phyloP scores from a whole-genome alignment of 345 rosid species.

The Trapa bicornis region DNA sequence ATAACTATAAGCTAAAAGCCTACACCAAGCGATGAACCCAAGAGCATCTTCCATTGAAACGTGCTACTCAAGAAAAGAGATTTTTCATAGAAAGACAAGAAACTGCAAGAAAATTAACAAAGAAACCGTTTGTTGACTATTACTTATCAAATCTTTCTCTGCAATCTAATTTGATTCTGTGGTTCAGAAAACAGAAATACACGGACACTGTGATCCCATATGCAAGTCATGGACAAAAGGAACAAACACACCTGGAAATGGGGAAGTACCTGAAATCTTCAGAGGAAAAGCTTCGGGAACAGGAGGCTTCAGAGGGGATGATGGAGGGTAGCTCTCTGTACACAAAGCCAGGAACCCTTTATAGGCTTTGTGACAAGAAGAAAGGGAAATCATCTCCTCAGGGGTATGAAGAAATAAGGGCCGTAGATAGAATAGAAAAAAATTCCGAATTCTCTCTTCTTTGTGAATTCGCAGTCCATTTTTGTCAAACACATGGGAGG shows the following conservation, averaged over 20 bases:
- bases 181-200: no score
- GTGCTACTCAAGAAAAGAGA: no score
- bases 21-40: neutral
- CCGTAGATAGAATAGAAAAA: neutral
- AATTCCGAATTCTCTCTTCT: neutral
- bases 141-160: no score
- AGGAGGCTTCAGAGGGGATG: neutral
- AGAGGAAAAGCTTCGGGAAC: neutral
- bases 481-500: no score
- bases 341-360: neutral
- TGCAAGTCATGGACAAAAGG: neutral
- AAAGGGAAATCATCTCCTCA: neutral
- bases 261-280: neutral
- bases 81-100: neutral
- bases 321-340: neutral
- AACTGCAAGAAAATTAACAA: neutral
- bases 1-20: no score
- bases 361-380: neutral
- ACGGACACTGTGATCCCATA: neutral
- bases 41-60: neutral
- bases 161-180: no score
- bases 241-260: neutral
- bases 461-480: neutral
- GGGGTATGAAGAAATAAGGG: neutral
- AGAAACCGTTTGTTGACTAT: neutral